Percentiles rank a stretch among this genome's conserved stretches.
Conservation (phyloP, 768 basidiomycete genomes). For the Lentinula lateritia region DNA sequence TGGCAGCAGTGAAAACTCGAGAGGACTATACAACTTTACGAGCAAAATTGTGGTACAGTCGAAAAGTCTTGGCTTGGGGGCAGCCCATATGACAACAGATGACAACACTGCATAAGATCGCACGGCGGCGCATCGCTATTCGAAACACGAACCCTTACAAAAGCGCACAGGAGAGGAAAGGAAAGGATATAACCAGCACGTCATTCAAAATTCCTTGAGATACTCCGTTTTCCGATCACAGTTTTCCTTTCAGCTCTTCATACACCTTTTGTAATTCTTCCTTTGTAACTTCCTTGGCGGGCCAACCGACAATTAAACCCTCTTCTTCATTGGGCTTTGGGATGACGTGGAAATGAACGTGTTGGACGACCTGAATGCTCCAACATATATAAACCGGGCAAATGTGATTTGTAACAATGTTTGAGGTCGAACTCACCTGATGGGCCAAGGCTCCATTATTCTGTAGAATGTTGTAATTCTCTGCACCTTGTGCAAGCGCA, state of each 20-base stretch:
- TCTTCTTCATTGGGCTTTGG: slow-evolving; percentile 74
- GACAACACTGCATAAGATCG: no score
- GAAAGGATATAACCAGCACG: no score
- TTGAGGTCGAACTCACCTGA: slow-evolving; percentile 26
- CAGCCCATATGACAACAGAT: no score
- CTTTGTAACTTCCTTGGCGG: slow-evolving; percentile 48
- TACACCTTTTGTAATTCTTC: slow-evolving; percentile 57
- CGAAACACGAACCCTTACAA: no score
- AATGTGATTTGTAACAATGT: background rate
- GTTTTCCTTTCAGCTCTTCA: slow-evolving; percentile 55
- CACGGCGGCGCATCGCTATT: no score
- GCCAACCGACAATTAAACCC: slow-evolving; percentile 85
- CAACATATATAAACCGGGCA: background rate
- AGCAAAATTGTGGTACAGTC: no score
- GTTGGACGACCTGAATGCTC: slow-evolving; percentile 56
- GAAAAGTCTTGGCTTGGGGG: no score
- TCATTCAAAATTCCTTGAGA: background rate
- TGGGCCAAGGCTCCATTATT: slow-evolving; percentile 60
- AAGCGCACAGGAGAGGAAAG: no score
- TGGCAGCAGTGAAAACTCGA: no score
- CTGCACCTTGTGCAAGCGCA: slow-evolving; percentile 63
- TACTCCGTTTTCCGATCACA: slow-evolving; percentile 22
- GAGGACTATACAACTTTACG: no score
- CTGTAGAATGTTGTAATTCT: slow-evolving; percentile 87
- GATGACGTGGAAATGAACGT: slow-evolving; percentile 93